A percentile compares a stretch with the other conserved stretches of the same genome.
phyloP scores from a whole-genome alignment of 108 stramenopile species.

The Nitzschia inconspicua region DNA sequence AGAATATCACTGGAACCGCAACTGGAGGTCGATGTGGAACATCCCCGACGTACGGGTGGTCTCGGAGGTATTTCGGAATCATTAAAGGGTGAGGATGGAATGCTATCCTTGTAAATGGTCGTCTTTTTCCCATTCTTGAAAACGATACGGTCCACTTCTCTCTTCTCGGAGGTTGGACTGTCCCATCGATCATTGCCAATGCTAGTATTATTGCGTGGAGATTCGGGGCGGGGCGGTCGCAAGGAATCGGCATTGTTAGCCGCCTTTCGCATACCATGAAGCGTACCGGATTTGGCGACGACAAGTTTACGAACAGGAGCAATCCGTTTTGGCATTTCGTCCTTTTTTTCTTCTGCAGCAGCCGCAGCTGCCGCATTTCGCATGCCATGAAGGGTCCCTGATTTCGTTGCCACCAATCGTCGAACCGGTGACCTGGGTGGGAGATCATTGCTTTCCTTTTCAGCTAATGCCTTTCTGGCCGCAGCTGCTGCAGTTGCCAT shows the following conservation, averaged over 20 bases:
- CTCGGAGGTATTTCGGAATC: too few relatives aligned
- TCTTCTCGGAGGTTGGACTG: too few relatives aligned
- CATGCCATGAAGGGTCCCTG: slow-evolving; percentile 13
- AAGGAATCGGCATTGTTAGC: not conserved
- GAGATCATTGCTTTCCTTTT: not conserved
- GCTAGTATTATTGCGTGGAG: too few relatives aligned
- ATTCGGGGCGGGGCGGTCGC: too few relatives aligned
- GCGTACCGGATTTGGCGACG: slow-evolving; percentile 17
- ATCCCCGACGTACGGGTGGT: too few relatives aligned
- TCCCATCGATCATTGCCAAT: too few relatives aligned
- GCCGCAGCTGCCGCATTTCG: not conserved
- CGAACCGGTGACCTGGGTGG: not conserved
- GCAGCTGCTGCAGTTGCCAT: not conserved
- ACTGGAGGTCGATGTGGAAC: too few relatives aligned
- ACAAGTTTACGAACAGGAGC: slow-evolving; percentile 6
- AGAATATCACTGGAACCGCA: too few relatives aligned
- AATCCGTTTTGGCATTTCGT: not conserved
- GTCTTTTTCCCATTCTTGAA: not conserved
- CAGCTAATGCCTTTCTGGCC: not conserved
- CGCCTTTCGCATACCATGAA: slow-evolving; percentile 26
- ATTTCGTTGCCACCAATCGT: slow-evolving; percentile 7
- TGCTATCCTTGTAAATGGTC: too few relatives aligned
- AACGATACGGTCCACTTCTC: too few relatives aligned
- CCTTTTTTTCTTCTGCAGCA: not conserved
- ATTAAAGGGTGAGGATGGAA: too few relatives aligned